Base-by-base conservation (phyloP, 805 yeast genomes). In the Wickerhamiella spandovensis region DNA sequence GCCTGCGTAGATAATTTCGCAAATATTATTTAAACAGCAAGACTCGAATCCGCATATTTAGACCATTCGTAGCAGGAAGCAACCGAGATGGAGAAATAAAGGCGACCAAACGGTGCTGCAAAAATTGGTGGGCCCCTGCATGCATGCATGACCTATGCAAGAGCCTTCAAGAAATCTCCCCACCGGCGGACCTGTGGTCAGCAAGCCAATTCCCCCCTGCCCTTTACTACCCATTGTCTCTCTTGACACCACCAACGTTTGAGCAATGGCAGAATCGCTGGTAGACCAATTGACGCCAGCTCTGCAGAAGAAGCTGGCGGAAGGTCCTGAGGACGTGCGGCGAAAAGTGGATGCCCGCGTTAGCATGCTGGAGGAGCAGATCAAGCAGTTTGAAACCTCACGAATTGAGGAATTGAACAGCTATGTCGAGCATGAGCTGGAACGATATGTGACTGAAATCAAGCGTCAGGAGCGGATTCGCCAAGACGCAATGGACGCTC, bases 351-450 rank as follows among this genome's bases (percentile, higher is more conserved):
- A 52, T 45, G 52, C 46, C 18, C 50, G 46, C 20, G 57, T 56
- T 41, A 24, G 32, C 22, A 28, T 28, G 20, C 47, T 56, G 43
- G 44, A 53, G 25, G 48, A 42, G n/a, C 55, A 56, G 39, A 51
- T 59, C 20, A 47, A 38, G 30, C 50, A 38, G 25, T 52, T 51
- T 35, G 47, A 51, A 18, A 23, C 30, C 13, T 37, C 47, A 43
- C 51, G 58, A 43, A 47, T 48, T 28, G 49, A 49, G 21, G 61
- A 59, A 45, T 53, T 59, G 25, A 50, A 48, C 35, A 41, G 39
- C 18, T 57, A 43, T 32, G 52, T 55, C 8, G 48, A 48, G 28
- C 48, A 43, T 17, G 28, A 43, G 28, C 51, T 54, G 15, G 39
- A 51, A 17, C 47, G 47, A 15, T 45, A 53, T 18, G 46, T 20